A percentile compares a stretch with the other conserved stretches of the same genome.
These are phyloP conservation scores for Tetracentron sinense DNA, from an alignment of 164 flowering plant genomes.

Conservation along the genomic window DNA sequence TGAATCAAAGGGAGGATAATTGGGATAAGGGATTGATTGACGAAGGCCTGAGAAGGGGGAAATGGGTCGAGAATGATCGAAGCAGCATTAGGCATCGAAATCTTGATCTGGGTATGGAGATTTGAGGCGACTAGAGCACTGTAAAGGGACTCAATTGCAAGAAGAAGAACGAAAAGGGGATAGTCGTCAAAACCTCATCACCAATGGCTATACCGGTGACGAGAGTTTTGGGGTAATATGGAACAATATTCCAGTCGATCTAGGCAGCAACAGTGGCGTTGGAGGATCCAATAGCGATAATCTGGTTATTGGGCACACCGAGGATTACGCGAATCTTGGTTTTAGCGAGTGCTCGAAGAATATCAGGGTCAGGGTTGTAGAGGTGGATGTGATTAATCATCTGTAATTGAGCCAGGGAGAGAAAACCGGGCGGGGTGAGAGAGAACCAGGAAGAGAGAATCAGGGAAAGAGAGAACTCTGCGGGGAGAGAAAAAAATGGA, in stretches of 20 bases:
- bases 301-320: constrained; percentile 87
- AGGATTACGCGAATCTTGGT: constrained; percentile 82
- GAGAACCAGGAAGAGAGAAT: too few relatives aligned
- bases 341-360: constrained; percentile 64
- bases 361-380: constrained; percentile 62
- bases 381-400: constrained; percentile 74
- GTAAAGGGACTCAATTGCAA: constrained; percentile 80
- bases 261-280: constrained; percentile 84
- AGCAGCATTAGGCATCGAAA: constrained; percentile 88
- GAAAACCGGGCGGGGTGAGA: too few relatives aligned
- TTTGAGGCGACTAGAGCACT: constrained; percentile 67
- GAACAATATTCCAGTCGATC: constrained; percentile 67
- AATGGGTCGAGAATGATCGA: constrained; percentile 79
- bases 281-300: constrained; percentile 78
- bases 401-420: constrained; percentile 51
- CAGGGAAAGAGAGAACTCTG: too few relatives aligned
- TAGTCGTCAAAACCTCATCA: constrained; percentile 82
- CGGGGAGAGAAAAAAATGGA: too few relatives aligned
- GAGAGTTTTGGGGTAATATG: constrained; percentile 68
- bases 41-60: constrained; percentile 97
- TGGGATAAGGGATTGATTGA: constrained; percentile 59
- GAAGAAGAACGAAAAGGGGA: constrained; percentile 76
- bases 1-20: constrained; percentile 53
- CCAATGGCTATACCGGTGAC: constrained; percentile 80
- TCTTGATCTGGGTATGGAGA: constrained; percentile 57